These are phyloP conservation scores for Macrophomina phaseolina DNA, from an alignment of 2,329 filamentous ascomycete species.

Conservation along the genomic window DNA sequence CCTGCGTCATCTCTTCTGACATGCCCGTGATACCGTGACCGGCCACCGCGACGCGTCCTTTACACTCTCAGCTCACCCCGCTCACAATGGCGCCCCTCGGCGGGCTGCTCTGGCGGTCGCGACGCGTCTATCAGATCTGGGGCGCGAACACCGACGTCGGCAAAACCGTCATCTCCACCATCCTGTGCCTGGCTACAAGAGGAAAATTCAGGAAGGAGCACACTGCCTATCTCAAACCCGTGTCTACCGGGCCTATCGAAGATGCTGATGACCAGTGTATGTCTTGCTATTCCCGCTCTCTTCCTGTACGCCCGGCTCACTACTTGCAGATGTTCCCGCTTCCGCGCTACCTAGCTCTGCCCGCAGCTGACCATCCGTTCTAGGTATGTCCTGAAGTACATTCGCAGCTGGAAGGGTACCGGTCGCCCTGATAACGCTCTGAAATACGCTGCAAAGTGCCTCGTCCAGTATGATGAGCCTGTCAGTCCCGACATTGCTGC, in stretches of 20 bases:
- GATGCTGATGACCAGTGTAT: constrained; percentile 71
- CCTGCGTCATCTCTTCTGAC: constrained; percentile 5
- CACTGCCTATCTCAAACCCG: constrained; percentile 76
- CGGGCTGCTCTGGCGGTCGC: constrained; percentile 69
- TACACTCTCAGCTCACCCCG: constrained; percentile 33
- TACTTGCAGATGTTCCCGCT: not conserved
- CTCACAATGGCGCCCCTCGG: constrained; percentile 53
- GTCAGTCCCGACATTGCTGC: constrained; percentile 81
- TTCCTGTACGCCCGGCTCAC: not conserved
- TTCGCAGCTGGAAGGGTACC: too few relatives aligned
- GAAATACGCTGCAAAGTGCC: constrained; percentile 56
- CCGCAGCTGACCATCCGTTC: not conserved
- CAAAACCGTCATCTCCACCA: constrained; percentile 79
- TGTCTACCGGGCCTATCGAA: constrained; percentile 73
- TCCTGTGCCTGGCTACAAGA: constrained; percentile 65
- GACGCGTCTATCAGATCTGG: constrained; percentile 76
- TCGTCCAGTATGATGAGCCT: constrained; percentile 75
- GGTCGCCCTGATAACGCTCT: not conserved
- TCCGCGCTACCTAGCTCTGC: not conserved
- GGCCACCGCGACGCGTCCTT: not conserved
- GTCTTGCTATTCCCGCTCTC: not conserved
- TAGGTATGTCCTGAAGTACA: too few relatives aligned
- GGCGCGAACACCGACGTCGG: constrained; percentile 85
- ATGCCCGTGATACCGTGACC: constrained; percentile 4
- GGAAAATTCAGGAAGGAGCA: constrained; percentile 53